Conservation (phyloP, 2,329 filamentous ascomycete species). For the Nannizzia gypsea region DNA sequence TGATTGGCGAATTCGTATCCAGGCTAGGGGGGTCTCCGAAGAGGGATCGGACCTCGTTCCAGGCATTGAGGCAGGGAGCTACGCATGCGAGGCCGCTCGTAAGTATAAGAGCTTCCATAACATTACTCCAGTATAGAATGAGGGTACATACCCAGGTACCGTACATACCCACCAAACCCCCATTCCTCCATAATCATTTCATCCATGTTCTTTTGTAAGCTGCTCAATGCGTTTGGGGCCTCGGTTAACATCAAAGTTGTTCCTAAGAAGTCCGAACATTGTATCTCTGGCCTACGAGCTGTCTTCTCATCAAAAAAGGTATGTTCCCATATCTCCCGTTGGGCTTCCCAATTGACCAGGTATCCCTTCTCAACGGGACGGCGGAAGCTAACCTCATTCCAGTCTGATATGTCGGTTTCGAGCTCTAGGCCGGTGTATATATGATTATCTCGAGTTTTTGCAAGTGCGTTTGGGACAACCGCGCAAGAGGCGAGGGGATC, state of each 20-base stretch:
- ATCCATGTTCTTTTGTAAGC: conserved; percentile 78
- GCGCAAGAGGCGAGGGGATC: conserved; percentile 42
- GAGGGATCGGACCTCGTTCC: conserved; percentile 61
- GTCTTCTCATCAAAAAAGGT: conserved; percentile 64
- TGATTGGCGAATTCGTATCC: conserved; percentile 31
- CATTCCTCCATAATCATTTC: conserved; percentile 98
- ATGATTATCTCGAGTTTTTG: conserved; percentile 65
- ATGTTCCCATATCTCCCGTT: conserved; percentile 91
- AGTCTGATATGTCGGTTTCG: conserved; percentile 62
- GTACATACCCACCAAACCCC: conserved; percentile 75
- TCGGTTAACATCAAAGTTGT: conserved; percentile 80
- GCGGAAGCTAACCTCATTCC: conserved; percentile 76
- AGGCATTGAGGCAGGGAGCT: conserved; percentile 69
- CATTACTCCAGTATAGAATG: neutral
- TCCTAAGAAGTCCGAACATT: conserved; percentile 52
- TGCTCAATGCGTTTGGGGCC: conserved; percentile 68
- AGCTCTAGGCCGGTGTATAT: conserved; percentile 72
- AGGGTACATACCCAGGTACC: conserved; percentile 52
- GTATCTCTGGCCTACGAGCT: conserved; percentile 38
- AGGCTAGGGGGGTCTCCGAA: conserved; percentile 47
- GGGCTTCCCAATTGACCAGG: conserved; percentile 89
- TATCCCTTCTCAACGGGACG: conserved; percentile 90
- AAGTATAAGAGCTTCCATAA: neutral
- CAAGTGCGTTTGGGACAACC: conserved; percentile 78
- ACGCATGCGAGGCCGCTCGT: neutral